These are phyloP conservation scores for Brettanomyces custersianus DNA, from an alignment of 805 yeast species.

Conservation along the genomic window DNA sequence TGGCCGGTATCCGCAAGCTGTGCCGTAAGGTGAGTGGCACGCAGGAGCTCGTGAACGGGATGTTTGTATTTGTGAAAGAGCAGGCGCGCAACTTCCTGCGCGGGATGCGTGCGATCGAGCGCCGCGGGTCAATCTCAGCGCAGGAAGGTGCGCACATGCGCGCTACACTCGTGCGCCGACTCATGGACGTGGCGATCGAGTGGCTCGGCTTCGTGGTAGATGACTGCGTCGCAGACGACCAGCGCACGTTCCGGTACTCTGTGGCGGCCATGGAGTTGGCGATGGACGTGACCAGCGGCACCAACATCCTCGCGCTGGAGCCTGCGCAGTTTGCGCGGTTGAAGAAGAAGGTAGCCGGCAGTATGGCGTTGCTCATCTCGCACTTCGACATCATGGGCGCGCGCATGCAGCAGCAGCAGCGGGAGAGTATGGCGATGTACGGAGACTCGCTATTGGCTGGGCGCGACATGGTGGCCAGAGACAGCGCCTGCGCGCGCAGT, in stretches of 20 bases:
- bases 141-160: slow-evolving; percentile 49
- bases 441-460: not conserved
- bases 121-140: too few species aligned
- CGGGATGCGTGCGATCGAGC: slow-evolving; percentile 55
- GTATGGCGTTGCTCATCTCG: slow-evolving; percentile 87
- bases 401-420: slow-evolving; percentile 65
- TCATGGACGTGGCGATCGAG: slow-evolving; percentile 69
- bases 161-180: slow-evolving; percentile 57
- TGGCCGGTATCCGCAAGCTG: slow-evolving; percentile 40
- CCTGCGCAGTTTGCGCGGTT: slow-evolving; percentile 67
- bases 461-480: not conserved
- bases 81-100: slow-evolving; percentile 65
- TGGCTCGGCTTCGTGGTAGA: slow-evolving; percentile 93
- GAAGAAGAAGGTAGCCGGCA: slow-evolving; percentile 80
- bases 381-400: slow-evolving; percentile 99
- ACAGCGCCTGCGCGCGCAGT: not conserved
- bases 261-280: slow-evolving; percentile 93
- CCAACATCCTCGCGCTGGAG: slow-evolving; percentile 72
- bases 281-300: slow-evolving; percentile 87
- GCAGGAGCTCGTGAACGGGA: slow-evolving; percentile 68
- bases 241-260: slow-evolving; percentile 91
- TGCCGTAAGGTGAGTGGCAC: slow-evolving; percentile 52
- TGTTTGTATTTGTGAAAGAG: slow-evolving; percentile 73
- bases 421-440: slow-evolving; percentile 33
- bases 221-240: slow-evolving; percentile 89